A percentile compares a stretch with the other conserved stretches of the same genome.
phyloP scores from a whole-genome alignment of 345 rosid genomes.

The Camelina sativa region DNA sequence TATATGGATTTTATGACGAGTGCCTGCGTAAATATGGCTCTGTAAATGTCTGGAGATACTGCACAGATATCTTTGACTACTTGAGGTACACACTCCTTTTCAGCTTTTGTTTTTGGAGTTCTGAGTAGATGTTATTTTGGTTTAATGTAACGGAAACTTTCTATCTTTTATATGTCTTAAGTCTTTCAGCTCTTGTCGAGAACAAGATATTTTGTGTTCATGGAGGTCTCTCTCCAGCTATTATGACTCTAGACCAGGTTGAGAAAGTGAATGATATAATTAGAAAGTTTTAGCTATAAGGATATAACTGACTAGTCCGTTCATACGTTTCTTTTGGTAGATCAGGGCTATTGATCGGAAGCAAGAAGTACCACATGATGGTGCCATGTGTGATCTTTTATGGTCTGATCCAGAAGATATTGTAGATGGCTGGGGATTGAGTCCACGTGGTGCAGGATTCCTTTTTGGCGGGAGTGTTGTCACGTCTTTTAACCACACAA shows the following conservation, averaged over 20 bases:
- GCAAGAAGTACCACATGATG: constrained; percentile 99
- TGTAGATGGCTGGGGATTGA: constrained; percentile 97
- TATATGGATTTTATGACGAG: constrained; percentile 93
- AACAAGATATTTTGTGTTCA: constrained; percentile 86
- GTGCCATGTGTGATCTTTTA: constrained; percentile 95
- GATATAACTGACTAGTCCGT: constrained; percentile 15
- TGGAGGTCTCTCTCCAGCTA: constrained; percentile 91
- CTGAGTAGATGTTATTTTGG: background rate
- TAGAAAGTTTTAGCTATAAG: constrained; percentile 20
- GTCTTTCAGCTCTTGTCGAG: constrained; percentile 93
- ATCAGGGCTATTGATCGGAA: constrained; percentile 86
- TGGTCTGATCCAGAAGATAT: constrained; percentile 98
- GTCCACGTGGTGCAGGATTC: constrained; percentile 94
- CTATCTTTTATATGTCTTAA: constrained; percentile 38
- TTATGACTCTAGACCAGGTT: constrained; percentile 89
- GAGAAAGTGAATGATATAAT: constrained; percentile 38
- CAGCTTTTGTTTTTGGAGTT: background rate
- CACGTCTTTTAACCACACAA: constrained; percentile 72
- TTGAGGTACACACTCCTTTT: constrained; percentile 56
- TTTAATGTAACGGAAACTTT: constrained; percentile 1
- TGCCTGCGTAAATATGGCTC: constrained; percentile 90
- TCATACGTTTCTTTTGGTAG: constrained; percentile 47
- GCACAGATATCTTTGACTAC: constrained; percentile 93
- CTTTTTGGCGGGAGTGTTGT: constrained; percentile 90
- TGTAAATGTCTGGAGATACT: constrained; percentile 95